Evolutionary conservation across 2,329 filamentous ascomycete genomes (phyloP).

Genomic region (Microcyclosporella mali): DNA sequence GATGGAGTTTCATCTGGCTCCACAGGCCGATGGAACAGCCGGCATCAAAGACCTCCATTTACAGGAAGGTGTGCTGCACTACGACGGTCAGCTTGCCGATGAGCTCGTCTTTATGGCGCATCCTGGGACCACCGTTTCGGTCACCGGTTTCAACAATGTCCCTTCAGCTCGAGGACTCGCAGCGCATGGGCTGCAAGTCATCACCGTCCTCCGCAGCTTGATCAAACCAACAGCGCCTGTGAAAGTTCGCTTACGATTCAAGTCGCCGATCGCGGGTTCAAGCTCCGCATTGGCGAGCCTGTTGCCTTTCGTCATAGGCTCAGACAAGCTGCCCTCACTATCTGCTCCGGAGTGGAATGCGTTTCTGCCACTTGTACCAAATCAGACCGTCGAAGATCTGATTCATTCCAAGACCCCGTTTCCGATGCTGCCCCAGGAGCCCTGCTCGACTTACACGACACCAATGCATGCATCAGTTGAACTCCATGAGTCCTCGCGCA

Average conservation of each 20-base stretch:
- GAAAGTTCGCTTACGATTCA: slow-evolving; percentile 8
- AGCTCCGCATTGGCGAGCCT: not conserved
- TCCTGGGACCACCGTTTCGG: no score
- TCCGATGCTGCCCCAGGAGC: slow-evolving; percentile 12
- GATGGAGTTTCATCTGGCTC: slow-evolving; percentile 5
- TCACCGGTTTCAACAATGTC: no score
- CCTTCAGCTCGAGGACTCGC: not conserved
- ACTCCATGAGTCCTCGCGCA: slow-evolving; percentile 11
- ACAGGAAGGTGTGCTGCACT: not conserved
- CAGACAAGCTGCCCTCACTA: slow-evolving; percentile 7
- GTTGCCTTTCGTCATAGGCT: slow-evolving; percentile 10
- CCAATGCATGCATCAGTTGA: slow-evolving; percentile 9
- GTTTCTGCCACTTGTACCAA: slow-evolving; percentile 5
- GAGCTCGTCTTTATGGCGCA: slow-evolving; percentile 6
- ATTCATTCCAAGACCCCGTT: slow-evolving; percentile 6
- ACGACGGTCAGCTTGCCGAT: slow-evolving; percentile 2
- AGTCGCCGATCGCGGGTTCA: not conserved
- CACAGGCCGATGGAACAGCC: not conserved
- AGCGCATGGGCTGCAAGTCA: not conserved
- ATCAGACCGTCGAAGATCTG: slow-evolving; percentile 6
- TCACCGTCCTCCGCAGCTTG: not conserved
- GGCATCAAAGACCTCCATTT: slow-evolving; percentile 1
- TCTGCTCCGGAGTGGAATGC: slow-evolving; percentile 9
- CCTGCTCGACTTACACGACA: slow-evolving; percentile 8
- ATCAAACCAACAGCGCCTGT: slow-evolving; percentile 1